phyloP scores from a whole-genome alignment of 2,329 filamentous ascomycete species.

The Cercospora janseana region DNA sequence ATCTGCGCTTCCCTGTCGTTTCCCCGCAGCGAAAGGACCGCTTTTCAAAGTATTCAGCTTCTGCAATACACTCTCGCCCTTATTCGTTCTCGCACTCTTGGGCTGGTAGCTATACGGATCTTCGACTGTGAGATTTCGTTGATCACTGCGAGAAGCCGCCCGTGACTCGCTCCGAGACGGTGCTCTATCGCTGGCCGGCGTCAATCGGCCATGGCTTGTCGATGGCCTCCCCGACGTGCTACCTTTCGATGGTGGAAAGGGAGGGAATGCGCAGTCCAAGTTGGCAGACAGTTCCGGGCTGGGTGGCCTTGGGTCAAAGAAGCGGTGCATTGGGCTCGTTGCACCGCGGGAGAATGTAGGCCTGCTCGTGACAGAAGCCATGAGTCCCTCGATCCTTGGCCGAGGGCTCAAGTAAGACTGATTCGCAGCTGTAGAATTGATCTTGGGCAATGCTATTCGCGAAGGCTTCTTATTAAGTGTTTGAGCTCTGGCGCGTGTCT shows the following conservation, averaged over 20 bases:
- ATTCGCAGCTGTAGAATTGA: slow-evolving; percentile 36
- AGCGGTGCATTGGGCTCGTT: slow-evolving; percentile 36
- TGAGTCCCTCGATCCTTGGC: slow-evolving; percentile 56
- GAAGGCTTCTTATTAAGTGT: slow-evolving; percentile 21
- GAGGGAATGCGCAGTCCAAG: slow-evolving; percentile 55
- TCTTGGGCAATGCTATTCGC: slow-evolving; percentile 29
- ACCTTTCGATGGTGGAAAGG: slow-evolving; percentile 44
- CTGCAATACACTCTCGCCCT: slow-evolving; percentile 49
- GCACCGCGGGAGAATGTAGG: slow-evolving; percentile 32
- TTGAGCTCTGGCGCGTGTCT: slow-evolving; percentile 17
- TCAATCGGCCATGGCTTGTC: slow-evolving; percentile 30
- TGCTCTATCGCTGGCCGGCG: slow-evolving; percentile 16
- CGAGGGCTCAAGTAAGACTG: slow-evolving; percentile 31
- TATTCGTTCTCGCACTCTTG: slow-evolving; percentile 43
- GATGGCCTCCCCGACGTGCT: slow-evolving; percentile 28
- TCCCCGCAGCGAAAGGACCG: slow-evolving; percentile 59
- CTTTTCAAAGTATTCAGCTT: slow-evolving; percentile 62
- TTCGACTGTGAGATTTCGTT: slow-evolving; percentile 18
- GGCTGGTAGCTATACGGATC: slow-evolving; percentile 36
- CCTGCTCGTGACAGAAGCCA: slow-evolving; percentile 37
- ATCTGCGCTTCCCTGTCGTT: slow-evolving; percentile 23
- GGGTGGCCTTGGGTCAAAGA: slow-evolving; percentile 34
- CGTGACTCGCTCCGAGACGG: slow-evolving; percentile 28
- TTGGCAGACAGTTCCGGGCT: slow-evolving; percentile 45
- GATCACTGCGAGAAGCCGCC: slow-evolving; percentile 26